phyloP scores from a whole-genome alignment of 768 basidiomycete species.

The Suillus sp. region DNA sequence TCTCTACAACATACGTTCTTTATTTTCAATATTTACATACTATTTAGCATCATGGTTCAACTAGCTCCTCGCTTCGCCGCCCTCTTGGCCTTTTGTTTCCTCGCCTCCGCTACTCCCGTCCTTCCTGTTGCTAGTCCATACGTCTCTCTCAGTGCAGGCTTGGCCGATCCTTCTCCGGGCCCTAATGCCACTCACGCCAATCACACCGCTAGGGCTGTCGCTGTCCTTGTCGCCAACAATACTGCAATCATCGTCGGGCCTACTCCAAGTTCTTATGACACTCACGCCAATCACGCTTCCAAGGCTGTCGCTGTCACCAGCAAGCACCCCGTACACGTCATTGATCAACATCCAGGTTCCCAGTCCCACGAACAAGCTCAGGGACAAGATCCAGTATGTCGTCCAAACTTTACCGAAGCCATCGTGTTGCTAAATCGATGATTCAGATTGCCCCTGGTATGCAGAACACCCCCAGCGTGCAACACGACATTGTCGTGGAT shows the following conservation, averaged over 20 bases:
- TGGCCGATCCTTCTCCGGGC: neutral
- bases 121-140: slow-evolving; percentile 11
- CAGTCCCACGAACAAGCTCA: slow-evolving; percentile 2
- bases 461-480: neutral
- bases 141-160: neutral
- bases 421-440: neutral
- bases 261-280: neutral
- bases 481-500: neutral
- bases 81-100: slow-evolving; percentile 32
- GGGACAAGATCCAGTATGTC: slow-evolving; percentile 2
- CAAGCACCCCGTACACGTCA: neutral
- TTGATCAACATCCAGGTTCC: neutral
- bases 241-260: neutral
- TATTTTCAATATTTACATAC: slow-evolving; percentile 31
- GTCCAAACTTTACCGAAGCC: neutral
- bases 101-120: slow-evolving; percentile 19
- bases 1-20: slow-evolving; percentile 14
- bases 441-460: neutral
- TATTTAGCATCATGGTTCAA: slow-evolving; percentile 31
- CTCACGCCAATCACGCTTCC: neutral
- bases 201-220: neutral
- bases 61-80: slow-evolving; percentile 31
- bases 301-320: neutral
- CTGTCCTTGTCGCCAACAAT: neutral
- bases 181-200: neutral